Conservation (phyloP, 495 filamentous ascomycete genomes). For the Xylaria bambusicola region DNA sequence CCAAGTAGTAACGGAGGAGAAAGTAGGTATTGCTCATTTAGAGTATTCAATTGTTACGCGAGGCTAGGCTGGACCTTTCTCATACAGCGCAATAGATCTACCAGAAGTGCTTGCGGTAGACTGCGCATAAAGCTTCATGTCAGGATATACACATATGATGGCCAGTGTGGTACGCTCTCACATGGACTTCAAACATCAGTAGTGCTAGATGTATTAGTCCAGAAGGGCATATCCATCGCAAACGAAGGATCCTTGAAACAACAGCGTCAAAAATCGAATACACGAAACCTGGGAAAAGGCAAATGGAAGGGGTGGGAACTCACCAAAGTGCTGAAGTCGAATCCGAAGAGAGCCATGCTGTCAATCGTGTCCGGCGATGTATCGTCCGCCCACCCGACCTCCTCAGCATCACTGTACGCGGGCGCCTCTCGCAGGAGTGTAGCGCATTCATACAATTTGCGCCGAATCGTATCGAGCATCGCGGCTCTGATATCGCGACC, state of each 20-base stretch:
- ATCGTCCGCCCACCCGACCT: neutral
- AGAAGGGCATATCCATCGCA: neutral
- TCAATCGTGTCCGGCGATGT: constrained; percentile 1
- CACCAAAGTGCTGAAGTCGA: constrained; percentile 14
- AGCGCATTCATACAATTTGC: neutral
- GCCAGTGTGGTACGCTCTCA: neutral
- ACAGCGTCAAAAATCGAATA: neutral
- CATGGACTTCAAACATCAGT: neutral
- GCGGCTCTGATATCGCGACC: neutral
- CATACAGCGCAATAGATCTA: too few species aligned
- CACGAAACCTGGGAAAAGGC: too few species aligned
- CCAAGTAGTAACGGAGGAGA: too few species aligned
- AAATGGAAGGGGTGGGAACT: neutral
- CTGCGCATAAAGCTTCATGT: too few species aligned
- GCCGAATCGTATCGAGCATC: neutral
- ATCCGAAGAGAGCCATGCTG: constrained; percentile 10
- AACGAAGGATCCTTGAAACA: neutral
- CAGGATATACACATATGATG: too few species aligned
- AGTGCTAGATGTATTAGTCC: neutral
- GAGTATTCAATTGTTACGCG: too few species aligned
- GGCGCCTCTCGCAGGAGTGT: constrained; percentile 3
- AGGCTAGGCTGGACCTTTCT: too few species aligned
- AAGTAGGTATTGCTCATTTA: too few species aligned
- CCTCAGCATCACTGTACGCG: neutral
- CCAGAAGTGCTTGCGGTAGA: too few species aligned